A percentile compares a stretch with the other conserved stretches of the same genome.
These are phyloP conservation scores for Gremmenia infestans DNA, from an alignment of 2,329 filamentous ascomycete genomes.

Conservation along the genomic window DNA sequence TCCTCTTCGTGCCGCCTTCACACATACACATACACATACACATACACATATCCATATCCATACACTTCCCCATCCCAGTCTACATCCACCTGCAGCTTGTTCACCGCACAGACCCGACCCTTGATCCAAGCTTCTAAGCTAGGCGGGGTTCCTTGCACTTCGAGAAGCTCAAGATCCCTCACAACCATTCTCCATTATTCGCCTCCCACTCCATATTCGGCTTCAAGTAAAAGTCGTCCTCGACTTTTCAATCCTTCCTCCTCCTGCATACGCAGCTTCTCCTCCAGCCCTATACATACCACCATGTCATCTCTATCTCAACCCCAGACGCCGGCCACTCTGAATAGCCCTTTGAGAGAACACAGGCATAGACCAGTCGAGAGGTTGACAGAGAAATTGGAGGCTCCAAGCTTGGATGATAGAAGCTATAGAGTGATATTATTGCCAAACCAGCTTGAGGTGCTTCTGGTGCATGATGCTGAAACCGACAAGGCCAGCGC, in stretches of 20 bases:
- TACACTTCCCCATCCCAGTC: neutral
- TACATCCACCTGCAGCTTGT: conserved; percentile 2
- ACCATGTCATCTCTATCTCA: conserved; percentile 30
- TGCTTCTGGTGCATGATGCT: conserved; percentile 84
- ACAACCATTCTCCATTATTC: neutral
- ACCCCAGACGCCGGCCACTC: conserved; percentile 27
- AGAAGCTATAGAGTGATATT: conserved; percentile 82
- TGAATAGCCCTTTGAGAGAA: conserved; percentile 28
- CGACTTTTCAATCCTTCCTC: neutral
- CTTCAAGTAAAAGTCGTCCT: conserved; percentile 2
- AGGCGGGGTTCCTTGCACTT: conserved; percentile 3
- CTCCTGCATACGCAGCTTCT: conserved; percentile 9
- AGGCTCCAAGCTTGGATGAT: conserved; percentile 81
- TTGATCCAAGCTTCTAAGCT: neutral
- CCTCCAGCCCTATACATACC: conserved; percentile 7
- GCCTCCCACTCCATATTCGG: neutral
- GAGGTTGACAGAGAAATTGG: conserved; percentile 62
- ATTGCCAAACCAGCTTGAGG: conserved; percentile 86
- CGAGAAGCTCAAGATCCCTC: neutral
- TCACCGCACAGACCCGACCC: conserved; percentile 10
- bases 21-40: neutral
- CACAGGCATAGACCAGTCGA: conserved; percentile 29
- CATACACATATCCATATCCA: neutral
- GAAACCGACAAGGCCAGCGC: conserved; percentile 97
- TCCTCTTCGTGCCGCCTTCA: neutral